Conservation (phyloP, 345 rosid species). For the Passiflora organensis region DNA sequence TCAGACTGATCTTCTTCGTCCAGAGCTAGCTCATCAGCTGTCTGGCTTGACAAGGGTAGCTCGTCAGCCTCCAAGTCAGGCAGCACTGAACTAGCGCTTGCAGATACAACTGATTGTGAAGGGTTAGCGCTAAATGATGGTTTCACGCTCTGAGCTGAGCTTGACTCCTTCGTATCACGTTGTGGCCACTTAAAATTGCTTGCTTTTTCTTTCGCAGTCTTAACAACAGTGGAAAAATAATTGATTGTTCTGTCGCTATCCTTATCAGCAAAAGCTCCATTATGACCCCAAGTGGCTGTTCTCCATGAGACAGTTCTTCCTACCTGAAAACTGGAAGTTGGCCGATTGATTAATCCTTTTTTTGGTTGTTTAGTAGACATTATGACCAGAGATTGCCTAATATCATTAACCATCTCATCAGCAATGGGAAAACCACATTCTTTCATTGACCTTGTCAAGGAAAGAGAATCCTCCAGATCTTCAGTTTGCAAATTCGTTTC, state of each 20-base stretch:
- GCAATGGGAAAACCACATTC: conserved; percentile 62
- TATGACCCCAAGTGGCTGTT: conserved; percentile 36
- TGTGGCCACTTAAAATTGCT: conserved; percentile 70
- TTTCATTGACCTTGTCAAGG: conserved; percentile 71
- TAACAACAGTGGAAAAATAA: conserved; percentile 59
- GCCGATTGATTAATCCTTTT: conserved; percentile 49
- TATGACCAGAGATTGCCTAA: conserved; percentile 48
- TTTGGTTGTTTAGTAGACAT: conserved; percentile 64
- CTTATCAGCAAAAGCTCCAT: conserved; percentile 28
- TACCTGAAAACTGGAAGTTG: conserved; percentile 29
- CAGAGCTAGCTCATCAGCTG: conserved; percentile 43
- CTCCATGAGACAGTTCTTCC: conserved; percentile 51
- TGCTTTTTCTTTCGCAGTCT: conserved; percentile 70
- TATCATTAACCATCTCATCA: conserved; percentile 85
- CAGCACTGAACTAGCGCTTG: conserved; percentile 37
- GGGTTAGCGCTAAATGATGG: conserved; percentile 21
- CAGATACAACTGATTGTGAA: conserved; percentile 27
- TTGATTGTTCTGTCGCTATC: conserved; percentile 33
- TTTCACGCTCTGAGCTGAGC: conserved; percentile 22
- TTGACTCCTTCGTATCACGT: conserved; percentile 47
- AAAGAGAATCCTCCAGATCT: conserved; percentile 75
- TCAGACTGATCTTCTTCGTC: conserved; percentile 17
- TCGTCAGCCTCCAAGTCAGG: conserved; percentile 48
- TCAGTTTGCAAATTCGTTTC: conserved; percentile 64
- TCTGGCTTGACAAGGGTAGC: conserved; percentile 41